Conservation (phyloP, 2,329 filamentous ascomycete species). For the Neofusicoccum laricinum region DNA sequence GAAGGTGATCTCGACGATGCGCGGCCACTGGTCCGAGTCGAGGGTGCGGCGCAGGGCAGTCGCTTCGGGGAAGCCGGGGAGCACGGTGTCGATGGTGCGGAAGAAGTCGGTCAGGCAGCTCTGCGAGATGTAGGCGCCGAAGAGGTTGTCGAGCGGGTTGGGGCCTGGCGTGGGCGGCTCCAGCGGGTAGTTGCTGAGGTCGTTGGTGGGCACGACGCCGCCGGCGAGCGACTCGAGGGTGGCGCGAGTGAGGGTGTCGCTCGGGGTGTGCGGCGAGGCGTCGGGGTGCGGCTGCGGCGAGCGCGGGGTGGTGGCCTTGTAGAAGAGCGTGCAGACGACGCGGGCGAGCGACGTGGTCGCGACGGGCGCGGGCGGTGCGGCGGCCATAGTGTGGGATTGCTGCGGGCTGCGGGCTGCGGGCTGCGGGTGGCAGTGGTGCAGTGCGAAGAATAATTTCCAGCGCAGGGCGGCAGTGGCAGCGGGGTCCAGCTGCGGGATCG, state of each 20-base stretch:
- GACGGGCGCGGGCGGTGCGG: not conserved
- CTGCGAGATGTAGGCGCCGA: conserved; percentile 53
- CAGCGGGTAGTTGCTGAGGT: conserved; percentile 52
- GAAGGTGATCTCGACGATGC: conserved; percentile 65
- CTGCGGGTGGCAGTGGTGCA: not conserved
- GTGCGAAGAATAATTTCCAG: not conserved
- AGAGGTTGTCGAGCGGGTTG: conserved; percentile 54
- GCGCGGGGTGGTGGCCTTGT: conserved; percentile 34
- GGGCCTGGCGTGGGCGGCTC: conserved; percentile 54
- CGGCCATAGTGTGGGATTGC: not conserved
- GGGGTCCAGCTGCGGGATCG: not conserved
- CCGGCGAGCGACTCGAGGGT: conserved; percentile 36
- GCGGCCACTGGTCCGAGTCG: conserved; percentile 58
- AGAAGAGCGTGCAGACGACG: conserved; percentile 38
- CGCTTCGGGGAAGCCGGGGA: conserved; percentile 49
- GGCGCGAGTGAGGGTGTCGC: conserved; percentile 30
- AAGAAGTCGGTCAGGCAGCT: conserved; percentile 56
- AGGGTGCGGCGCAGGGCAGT: conserved; percentile 52
- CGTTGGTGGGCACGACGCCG: conserved; percentile 50
- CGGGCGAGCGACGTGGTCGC: conserved; percentile 18
- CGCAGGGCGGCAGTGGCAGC: not conserved
- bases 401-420: not conserved
- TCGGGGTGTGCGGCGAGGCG: conserved; percentile 36
- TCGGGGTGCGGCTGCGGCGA: conserved; percentile 40
- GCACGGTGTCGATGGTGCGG: conserved; percentile 48